Evolutionary conservation across 495 filamentous ascomycete species (phyloP), one percentile per base, ranked within the genome.

Genomic region (Podospora bellae-mahoneyi): DNA sequence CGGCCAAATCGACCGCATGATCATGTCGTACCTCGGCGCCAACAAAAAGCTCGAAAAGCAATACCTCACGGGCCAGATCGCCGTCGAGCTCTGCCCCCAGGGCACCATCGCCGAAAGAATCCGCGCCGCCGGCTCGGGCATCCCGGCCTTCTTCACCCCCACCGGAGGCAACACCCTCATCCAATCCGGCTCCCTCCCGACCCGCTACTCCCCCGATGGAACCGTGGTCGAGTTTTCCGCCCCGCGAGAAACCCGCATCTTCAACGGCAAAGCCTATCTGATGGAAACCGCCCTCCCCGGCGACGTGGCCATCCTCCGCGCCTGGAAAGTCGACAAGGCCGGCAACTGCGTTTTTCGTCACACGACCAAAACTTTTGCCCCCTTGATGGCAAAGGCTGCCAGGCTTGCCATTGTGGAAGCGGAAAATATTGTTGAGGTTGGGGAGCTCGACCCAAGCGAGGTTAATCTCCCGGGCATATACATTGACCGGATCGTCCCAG

Each of bases 141-240:
- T 90, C 20, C 88, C 88, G 18, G 88, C 87, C 1, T 90, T 90
- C 69, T 90, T 83, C 70, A 90, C 88, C 0, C 86, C 87, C 1
- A 88, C 88, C 5, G 88, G 87, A 5, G 82, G 86, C 5, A 77
- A 84, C 63, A 89, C 88, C 0, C 81, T 87, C 23, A 77, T 90
- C 10, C 85, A 89, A 73, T 81, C 84, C 0, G 88, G 88, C 34
- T 84, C 87, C 53, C 87, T 90, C 60, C 87, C 88, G 0, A 73
- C 84, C 6, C 74, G 81, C 7, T 82, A 86, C 62, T 85, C 84
- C 7, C 78, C 81, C 5, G 78, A 81, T 39, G 86, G 84, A 34
- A 78, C 79, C 15, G 79, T 88, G 16, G 76, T 86, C 1, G 83
- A 86, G 70, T 83, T 84, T 68, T 83, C 84, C 44, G 81, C 78